Conservation (phyloP, 1,139 yeast species). For the Lodderomyces orthopsilosis region DNA sequence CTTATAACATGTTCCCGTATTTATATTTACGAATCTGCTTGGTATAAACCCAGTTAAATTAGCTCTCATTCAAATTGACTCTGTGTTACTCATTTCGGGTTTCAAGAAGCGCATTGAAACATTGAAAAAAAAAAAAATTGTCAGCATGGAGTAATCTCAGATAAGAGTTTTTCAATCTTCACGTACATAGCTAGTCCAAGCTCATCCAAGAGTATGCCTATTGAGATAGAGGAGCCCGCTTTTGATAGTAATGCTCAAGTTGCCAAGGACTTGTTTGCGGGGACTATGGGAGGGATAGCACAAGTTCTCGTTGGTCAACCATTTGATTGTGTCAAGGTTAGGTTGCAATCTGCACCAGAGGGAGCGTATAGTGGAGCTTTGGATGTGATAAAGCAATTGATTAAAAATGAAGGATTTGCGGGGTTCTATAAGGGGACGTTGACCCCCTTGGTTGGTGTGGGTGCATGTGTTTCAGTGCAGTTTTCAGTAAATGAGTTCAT, state of each 20-base stretch:
- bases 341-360: conserved; percentile 80
- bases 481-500: conserved; percentile 87
- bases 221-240: conserved; percentile 49
- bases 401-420: conserved; percentile 69
- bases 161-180: neutral
- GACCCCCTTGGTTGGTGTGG: conserved; percentile 85
- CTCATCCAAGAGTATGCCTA: conserved; percentile 26
- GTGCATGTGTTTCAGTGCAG: conserved; percentile 85
- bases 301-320: conserved; percentile 97
- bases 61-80: neutral
- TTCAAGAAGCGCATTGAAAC: neutral
- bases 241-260: conserved; percentile 52
- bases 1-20: too few relatives aligned
- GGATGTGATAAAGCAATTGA: conserved; percentile 69
- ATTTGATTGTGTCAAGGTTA: conserved; percentile 88
- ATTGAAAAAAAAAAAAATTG: neutral
- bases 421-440: conserved; percentile 91
- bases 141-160: neutral
- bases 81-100: neutral
- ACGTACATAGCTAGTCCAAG: neutral
- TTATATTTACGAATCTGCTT: neutral
- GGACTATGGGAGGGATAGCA: conserved; percentile 91
- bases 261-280: conserved; percentile 78
- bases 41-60: neutral
- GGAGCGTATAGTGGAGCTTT: conserved; percentile 73